Conservation (phyloP, 78 protist genomes). For the Chrysochromulina tobinii region DNA sequence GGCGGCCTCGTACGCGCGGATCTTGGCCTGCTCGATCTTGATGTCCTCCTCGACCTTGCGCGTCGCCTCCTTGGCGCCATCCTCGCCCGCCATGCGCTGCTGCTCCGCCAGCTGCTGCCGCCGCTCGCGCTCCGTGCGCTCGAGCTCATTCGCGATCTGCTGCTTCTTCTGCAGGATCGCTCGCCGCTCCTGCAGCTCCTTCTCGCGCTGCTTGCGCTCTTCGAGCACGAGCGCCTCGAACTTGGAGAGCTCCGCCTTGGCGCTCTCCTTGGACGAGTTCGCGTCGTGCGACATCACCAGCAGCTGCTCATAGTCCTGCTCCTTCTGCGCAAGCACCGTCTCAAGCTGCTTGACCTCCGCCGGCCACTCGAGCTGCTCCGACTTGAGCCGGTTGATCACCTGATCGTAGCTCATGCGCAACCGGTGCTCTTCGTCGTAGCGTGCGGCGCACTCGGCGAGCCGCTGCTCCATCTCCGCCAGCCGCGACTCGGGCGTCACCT, state of each 20-base stretch:
- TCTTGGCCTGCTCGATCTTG: slow-evolving; percentile 17
- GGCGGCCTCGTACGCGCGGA: slow-evolving; percentile 59
- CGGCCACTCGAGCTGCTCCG: slow-evolving; percentile 60
- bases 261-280: slow-evolving; percentile 28
- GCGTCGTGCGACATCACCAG: slow-evolving; percentile 57
- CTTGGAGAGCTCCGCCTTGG: slow-evolving; percentile 49
- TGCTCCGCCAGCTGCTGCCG: not conserved
- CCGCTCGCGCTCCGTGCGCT: not conserved
- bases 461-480: not conserved
- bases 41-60: not conserved
- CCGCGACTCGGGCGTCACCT: not conserved
- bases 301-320: slow-evolving; percentile 54
- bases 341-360: slow-evolving; percentile 49
- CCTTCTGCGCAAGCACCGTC: slow-evolving; percentile 18
- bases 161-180: not conserved
- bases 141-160: not conserved
- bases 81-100: not conserved
- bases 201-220: slow-evolving; percentile 39
- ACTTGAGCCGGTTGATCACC: slow-evolving; percentile 58
- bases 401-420: slow-evolving; percentile 58
- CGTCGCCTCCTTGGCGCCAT: not conserved
- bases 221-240: slow-evolving; percentile 40
- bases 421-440: slow-evolving; percentile 64
- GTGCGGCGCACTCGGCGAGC: slow-evolving; percentile 57
- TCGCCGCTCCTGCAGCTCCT: slow-evolving; percentile 30